Evolutionary conservation across 2,329 filamentous ascomycete genomes (phyloP), one percentile per base, ranked within the genome.

Genomic region (Clonostachys sp.): DNA sequence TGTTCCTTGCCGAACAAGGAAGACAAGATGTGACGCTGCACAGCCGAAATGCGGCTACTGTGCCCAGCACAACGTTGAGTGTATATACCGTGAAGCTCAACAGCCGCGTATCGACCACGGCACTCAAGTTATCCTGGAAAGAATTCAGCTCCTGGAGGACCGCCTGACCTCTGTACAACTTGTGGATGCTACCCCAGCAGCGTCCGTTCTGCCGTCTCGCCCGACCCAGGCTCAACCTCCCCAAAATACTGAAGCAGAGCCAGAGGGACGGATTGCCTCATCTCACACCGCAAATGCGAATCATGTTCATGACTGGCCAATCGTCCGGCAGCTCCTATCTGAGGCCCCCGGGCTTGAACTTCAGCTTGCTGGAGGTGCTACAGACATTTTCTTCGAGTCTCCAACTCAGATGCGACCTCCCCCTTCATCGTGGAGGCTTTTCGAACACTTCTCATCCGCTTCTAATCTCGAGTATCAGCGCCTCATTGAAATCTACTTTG

Each of bases 91-190:
- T n/a, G 60, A 63, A 40, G 52, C 60, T 30, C 53, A 59, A 18
- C 56, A 60, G 10, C 56, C 57, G 2, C 54, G 53, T 34, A 58
- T 61, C 12, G 61, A 63, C 35, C 54, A 56, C 24, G 62, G 61
- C 35, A 63, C 61, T 0, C 46, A 54, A 6, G 49, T 60, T 14
- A 46, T 63, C 2, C 50, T 63, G 2, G 61, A 62, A 16, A 36
- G 60, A 1, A 62, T 63, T 9, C 58, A 63, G n/a, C 47, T 58
- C 7, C 52, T 63, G 0, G 61, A 63, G 13, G 56, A 63, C 30
- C 51, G 61, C 0, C 30, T 44, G 33, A 30, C 24, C 24, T 30
- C 24, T 30, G 24, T 30, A 30, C 24, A 30, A 30, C 8, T n/a
- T 16, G 41, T 17, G 16, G 17, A 42, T n/a, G 30, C 17, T 24